phyloP scores from a whole-genome alignment of 495 filamentous ascomycete genomes.

The Cryomyces minteri region DNA sequence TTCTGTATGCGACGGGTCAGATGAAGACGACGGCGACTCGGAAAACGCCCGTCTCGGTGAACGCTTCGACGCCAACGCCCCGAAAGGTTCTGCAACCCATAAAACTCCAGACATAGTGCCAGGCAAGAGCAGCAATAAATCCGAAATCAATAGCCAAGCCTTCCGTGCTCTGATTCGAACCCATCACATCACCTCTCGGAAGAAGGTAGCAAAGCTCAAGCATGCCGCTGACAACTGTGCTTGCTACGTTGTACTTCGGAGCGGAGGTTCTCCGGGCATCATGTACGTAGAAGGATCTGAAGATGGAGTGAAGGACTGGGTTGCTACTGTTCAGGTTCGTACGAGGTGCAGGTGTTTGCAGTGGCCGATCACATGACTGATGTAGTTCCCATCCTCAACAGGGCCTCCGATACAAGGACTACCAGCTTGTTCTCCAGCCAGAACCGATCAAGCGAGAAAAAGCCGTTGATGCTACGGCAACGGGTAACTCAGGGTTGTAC shows the following conservation, averaged over 20 bases:
- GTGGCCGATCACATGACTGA: too few species aligned
- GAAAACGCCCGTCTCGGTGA: too few species aligned
- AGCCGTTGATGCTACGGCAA: neutral
- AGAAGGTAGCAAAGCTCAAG: slow-evolving; percentile 49
- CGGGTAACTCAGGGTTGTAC: slow-evolving; percentile 4
- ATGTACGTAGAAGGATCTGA: slow-evolving; percentile 56
- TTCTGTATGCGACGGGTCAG: too few species aligned
- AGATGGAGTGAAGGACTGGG: slow-evolving; percentile 31
- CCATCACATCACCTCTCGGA: slow-evolving; percentile 68
- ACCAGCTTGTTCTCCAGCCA: slow-evolving; percentile 16
- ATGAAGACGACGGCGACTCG: too few species aligned
- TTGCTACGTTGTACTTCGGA: slow-evolving; percentile 44
- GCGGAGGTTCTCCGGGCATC: slow-evolving; percentile 52
- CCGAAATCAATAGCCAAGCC: too few species aligned
- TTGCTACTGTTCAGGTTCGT: slow-evolving; percentile 32
- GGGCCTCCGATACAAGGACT: slow-evolving; percentile 23
- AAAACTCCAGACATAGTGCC: too few species aligned
- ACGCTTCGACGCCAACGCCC: too few species aligned
- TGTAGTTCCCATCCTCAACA: neutral
- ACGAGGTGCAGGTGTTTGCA: too few species aligned
- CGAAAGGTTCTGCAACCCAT: too few species aligned
- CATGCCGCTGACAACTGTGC: slow-evolving; percentile 37
- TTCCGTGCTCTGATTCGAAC: slow-evolving; percentile 47
- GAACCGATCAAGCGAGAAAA: slow-evolving; percentile 2
- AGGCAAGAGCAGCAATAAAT: too few species aligned